Percentiles rank a stretch among this genome's conserved stretches.
Evolutionary conservation across 192 early-diverging fungal species (phyloP).

Genomic region (Coemansia sp.): DNA sequence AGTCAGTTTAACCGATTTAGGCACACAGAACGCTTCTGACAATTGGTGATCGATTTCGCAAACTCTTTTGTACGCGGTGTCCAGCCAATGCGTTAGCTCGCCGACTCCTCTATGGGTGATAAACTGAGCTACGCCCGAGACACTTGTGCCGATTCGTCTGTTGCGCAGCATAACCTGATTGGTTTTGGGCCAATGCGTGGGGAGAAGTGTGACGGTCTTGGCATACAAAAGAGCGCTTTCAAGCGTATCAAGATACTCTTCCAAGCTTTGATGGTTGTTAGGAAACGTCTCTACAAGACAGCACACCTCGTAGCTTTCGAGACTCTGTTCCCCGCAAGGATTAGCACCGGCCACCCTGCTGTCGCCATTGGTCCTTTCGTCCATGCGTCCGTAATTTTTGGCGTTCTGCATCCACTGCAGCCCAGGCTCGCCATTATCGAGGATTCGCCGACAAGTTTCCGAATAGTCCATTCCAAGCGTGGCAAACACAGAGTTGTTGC

Average conservation of each 20-base stretch:
- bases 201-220: conserved; percentile 53
- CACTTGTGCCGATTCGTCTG: conserved; percentile 53
- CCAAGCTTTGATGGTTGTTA: conserved; percentile 28
- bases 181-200: conserved; percentile 52
- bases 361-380: conserved; percentile 31
- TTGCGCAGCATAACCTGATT: conserved; percentile 57
- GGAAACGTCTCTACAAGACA: conserved; percentile 58
- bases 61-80: conserved; percentile 30
- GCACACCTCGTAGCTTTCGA: conserved; percentile 56
- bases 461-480: conserved; percentile 51
- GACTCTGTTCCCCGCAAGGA: conserved; percentile 55
- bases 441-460: conserved; percentile 28
- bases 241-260: conserved; percentile 52
- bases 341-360: conserved; percentile 46
- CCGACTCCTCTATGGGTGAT: conserved; percentile 29
- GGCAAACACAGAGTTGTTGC: conserved; percentile 58
- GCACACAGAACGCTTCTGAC: conserved; percentile 50
- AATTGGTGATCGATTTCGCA: conserved; percentile 27
- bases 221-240: conserved; percentile 54
- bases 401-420: conserved; percentile 58
- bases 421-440: conserved; percentile 54
- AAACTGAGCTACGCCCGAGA: conserved; percentile 56
- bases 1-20: conserved; percentile 51
- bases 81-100: conserved; percentile 38
- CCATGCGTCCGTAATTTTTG: conserved; percentile 40